phyloP scores from a whole-genome alignment of 305 asterid species.

The Coffea humblotiana region DNA sequence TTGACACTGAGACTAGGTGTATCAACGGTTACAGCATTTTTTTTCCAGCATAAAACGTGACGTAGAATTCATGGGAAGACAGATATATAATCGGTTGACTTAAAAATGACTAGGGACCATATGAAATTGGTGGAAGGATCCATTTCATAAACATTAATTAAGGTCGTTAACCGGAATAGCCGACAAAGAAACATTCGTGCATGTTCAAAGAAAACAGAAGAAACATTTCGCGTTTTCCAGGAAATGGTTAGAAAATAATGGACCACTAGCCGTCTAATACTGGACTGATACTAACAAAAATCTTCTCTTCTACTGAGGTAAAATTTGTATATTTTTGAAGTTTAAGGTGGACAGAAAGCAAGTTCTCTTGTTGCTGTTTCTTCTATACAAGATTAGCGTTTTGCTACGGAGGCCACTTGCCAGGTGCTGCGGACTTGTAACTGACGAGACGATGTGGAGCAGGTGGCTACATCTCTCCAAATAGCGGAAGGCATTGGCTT shows the following conservation, averaged over 20 bases:
- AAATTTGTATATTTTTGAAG: no score
- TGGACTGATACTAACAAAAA: no score
- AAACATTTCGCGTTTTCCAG: conserved; percentile 13
- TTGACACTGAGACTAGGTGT: no score
- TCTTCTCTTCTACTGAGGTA: no score
- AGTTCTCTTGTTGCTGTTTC: no score
- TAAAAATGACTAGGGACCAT: conserved; percentile 1
- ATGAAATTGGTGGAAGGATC: neutral
- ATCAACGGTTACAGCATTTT: no score
- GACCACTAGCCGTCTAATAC: neutral
- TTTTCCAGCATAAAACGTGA: no score
- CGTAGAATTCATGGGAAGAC: no score
- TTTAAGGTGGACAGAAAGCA: no score
- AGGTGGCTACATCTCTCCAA: neutral
- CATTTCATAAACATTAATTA: conserved; percentile 2
- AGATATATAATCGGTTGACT: neutral
- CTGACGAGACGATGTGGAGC: neutral
- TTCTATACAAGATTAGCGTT: no score
- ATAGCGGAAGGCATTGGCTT: neutral
- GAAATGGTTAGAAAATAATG: neutral
- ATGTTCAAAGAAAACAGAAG: neutral
- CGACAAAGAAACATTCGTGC: conserved; percentile 19
- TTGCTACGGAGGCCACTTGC: neutral
- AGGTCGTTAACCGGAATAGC: neutral
- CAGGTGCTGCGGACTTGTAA: neutral